Base-by-base conservation (phyloP, 305 asterid genomes). In the Fraxinus floribunda region DNA sequence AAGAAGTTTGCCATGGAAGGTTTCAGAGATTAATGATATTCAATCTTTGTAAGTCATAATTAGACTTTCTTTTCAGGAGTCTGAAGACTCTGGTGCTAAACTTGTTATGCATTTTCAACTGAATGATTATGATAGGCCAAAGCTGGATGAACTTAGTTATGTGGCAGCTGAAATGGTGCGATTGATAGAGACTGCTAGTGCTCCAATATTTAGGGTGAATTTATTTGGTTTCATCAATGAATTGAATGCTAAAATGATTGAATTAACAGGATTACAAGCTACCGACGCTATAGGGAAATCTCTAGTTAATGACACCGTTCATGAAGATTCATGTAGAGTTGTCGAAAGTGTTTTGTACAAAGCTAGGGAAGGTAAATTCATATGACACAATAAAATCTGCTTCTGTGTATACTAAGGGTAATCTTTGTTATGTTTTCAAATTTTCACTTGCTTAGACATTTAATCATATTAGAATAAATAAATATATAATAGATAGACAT, bases 1-100 rank as follows among this genome's bases (percentile, higher is more conserved):
- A 78, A 90, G 94, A n/a, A n/a, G n/a, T 84, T 49, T 82, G 75
- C 90, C 92, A 3, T 93, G 97, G 97, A 94, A 91, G 87, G 66
- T 57, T 76, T 78, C 85, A 0, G 97, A 93, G 86, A 86, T 93
- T 76, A 89, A 91, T 83, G 92, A 92, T 1, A 91, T 94, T 80
- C 93, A 94, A 72, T 90, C 96, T 44, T 83, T 94, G 82, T 95
- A 93, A 85, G 88, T 92, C 82, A 90, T 94, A 80, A 55, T 94
- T 94, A 91, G 95, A 83, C 91, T 90, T 44, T 86, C 89, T 0
- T 35, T 89, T 41, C 86, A 82, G 20, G 87, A 68, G 84, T 78
- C 26, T 39, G 90, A 86, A 62, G 89, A 83, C 7, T 44, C 55
- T 73, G 86, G 66, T 75, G 77, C 44, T 35, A 85, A 79, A 64